A percentile compares a stretch with the other conserved stretches of the same genome.
Conservation (phyloP, 2,329 filamentous ascomycete species). For the Myrmaecium sp. region DNA sequence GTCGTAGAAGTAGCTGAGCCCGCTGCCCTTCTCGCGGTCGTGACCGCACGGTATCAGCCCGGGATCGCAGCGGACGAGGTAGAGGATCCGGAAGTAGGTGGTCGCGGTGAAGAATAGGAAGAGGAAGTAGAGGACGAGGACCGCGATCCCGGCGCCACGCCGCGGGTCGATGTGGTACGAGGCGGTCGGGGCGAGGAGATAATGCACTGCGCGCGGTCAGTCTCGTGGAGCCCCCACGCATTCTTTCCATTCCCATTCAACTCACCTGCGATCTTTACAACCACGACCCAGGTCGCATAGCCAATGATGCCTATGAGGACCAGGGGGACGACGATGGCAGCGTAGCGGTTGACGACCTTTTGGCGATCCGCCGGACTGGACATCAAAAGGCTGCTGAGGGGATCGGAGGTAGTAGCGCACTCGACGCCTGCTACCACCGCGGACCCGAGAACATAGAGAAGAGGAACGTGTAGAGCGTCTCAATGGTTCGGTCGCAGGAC, state of each 20-base stretch:
- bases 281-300: constrained; percentile 56
- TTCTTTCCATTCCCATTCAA: constrained; percentile 44
- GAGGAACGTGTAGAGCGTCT: no score
- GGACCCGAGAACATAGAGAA: no score
- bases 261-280: constrained; percentile 29
- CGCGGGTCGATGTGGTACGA: constrained; percentile 19
- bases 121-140: constrained; percentile 58
- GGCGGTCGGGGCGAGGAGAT: constrained; percentile 41
- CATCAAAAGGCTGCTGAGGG: no score
- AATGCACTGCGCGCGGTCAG: constrained; percentile 45
- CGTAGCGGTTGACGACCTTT: constrained; percentile 34
- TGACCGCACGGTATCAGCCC: constrained; percentile 55
- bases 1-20: constrained; percentile 45
- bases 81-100: constrained; percentile 55
- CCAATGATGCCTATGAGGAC: constrained; percentile 48
- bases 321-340: constrained; percentile 51
- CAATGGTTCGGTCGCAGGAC: no score
- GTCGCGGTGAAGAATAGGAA: constrained; percentile 49
- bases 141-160: constrained; percentile 44
- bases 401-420: no score
- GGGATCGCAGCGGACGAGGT: constrained; percentile 51
- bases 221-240: constrained; percentile 1
- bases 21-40: no score
- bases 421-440: no score
- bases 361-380: constrained; percentile 10